Percentiles rank a stretch among this genome's conserved stretches.
Conservation (phyloP, 768 basidiomycete genomes). For the Kwoniella europaea region DNA sequence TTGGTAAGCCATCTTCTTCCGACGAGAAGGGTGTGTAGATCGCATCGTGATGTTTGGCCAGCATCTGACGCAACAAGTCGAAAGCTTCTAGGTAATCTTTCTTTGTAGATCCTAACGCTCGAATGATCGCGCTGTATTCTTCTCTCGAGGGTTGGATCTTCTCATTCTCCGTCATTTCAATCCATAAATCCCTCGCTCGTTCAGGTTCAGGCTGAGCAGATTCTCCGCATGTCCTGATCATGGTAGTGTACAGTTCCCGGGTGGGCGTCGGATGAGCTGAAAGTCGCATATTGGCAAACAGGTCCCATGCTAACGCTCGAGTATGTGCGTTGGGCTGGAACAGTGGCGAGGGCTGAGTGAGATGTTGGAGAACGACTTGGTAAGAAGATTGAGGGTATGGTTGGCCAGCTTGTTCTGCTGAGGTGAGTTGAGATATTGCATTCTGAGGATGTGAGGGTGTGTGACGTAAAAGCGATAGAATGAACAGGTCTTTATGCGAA, state of each 20-base stretch:
- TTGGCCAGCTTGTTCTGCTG: slow-evolving; percentile 69
- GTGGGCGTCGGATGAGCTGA: slow-evolving; percentile 85
- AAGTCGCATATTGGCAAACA: slow-evolving; percentile 95
- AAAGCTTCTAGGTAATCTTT: slow-evolving; percentile 79
- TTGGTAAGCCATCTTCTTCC: slow-evolving; percentile 56
- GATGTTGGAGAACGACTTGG: slow-evolving; percentile 65
- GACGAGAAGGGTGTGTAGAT: slow-evolving; percentile 49
- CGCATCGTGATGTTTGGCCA: slow-evolving; percentile 75
- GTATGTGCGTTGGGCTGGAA: slow-evolving; percentile 54
- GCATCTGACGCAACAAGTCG: slow-evolving; percentile 82
- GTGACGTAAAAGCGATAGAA: slow-evolving; percentile 63
- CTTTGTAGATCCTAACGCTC: slow-evolving; percentile 69
- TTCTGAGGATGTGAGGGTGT: slow-evolving; percentile 63
- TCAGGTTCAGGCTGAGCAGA: slow-evolving; percentile 73
- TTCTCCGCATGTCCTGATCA: slow-evolving; percentile 83
- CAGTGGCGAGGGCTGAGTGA: slow-evolving; percentile 62
- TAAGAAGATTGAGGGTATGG: slow-evolving; percentile 78
- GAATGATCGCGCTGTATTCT: slow-evolving; percentile 81
- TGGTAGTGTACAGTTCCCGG: slow-evolving; percentile 71
- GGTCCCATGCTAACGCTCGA: slow-evolving; percentile 83
- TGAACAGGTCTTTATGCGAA: slow-evolving; percentile 59
- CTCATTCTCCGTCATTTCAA: slow-evolving; percentile 82
- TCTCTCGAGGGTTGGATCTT: slow-evolving; percentile 67
- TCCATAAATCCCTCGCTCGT: slow-evolving; percentile 88
- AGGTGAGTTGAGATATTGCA: slow-evolving; percentile 72